Base-by-base conservation (phyloP, 2,329 filamentous ascomycete species). In the Albifimbria verrucaria region DNA sequence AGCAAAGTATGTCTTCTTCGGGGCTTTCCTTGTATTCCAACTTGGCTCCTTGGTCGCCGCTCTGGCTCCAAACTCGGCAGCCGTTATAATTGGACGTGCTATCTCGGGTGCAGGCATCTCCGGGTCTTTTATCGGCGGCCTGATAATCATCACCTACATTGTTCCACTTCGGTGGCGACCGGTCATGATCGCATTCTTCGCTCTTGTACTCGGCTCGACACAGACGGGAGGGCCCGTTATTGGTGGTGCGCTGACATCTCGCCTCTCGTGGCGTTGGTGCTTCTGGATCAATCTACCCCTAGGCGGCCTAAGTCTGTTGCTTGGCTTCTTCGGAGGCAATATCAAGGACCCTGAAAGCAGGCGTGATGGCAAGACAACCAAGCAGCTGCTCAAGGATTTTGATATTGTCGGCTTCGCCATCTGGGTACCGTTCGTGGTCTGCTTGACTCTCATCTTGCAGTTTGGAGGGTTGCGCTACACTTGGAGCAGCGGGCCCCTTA, bases 11-110 rank as follows among this genome's bases (percentile, higher is more conserved):
- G 70, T 70, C 3, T 82, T 77, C 58, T 67, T 82, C 9, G 42
- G 60, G 17, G 64, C 68, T 6, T 68, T 84, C 23, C 51, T 72
- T 48, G 66, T 81, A 46, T 80, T 84, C 49, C 78, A 81, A 57
- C 49, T 80, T 2, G 79, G 80, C 20, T 75, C 70, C 21, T 60
- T 79, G 18, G 69, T 83, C 51, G 82, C 79, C 57, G 68, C 57
- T 32, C 66, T 77, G 58, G 52, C 72, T 59, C 72, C 72, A 50
- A 69, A 70, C 56, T 72, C 75, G 41, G 69, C 68, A 20, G 65
- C 76, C 39, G 72, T 78, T 20, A 2, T 45, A 9, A 17, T 45
- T 7, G 43, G 11, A 7, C 43, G 43, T 23, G 43, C 43, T 22
- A 21, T 45, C 20, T 5, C 43, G 15, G 43, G 43, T 7, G 5